phyloP scores from a whole-genome alignment of 257 asterid species.

The Solanum peruvianum region DNA sequence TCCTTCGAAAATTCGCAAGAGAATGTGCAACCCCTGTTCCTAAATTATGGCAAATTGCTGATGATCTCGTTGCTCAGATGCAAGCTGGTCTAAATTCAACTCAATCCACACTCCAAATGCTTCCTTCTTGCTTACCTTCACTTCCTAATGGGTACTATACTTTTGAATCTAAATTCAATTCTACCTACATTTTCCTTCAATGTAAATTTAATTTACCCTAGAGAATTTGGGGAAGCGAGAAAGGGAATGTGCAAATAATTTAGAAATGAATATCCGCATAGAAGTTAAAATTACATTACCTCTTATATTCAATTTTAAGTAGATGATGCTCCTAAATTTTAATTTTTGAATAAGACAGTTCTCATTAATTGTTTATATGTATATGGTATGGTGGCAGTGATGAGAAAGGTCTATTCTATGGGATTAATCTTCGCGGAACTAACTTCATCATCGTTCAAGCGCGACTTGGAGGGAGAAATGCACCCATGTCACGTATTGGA shows the following conservation, averaged over 20 bases:
- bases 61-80: constrained; percentile 48
- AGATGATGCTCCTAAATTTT: neutral
- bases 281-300: neutral
- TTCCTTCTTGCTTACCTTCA: constrained; percentile 32
- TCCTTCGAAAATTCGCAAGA: constrained; percentile 51
- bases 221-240: neutral
- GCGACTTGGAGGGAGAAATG: constrained; percentile 48
- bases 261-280: neutral
- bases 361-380: neutral
- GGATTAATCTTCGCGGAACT: constrained; percentile 60
- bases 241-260: neutral
- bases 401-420: constrained; percentile 54
- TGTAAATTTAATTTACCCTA: neutral
- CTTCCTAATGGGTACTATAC: constrained; percentile 50
- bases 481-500: constrained; percentile 16
- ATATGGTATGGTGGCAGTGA: constrained; percentile 18
- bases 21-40: constrained; percentile 54
- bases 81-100: constrained; percentile 23
- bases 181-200: neutral
- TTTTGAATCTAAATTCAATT: neutral
- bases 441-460: constrained; percentile 40
- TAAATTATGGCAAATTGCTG: constrained; percentile 43
- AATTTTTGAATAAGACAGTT: neutral
- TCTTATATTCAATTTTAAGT: neutral
- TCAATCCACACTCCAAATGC: constrained; percentile 24